Evolutionary conservation across 805 yeast species (phyloP).

Genomic region (Candida taoyuanica): DNA sequence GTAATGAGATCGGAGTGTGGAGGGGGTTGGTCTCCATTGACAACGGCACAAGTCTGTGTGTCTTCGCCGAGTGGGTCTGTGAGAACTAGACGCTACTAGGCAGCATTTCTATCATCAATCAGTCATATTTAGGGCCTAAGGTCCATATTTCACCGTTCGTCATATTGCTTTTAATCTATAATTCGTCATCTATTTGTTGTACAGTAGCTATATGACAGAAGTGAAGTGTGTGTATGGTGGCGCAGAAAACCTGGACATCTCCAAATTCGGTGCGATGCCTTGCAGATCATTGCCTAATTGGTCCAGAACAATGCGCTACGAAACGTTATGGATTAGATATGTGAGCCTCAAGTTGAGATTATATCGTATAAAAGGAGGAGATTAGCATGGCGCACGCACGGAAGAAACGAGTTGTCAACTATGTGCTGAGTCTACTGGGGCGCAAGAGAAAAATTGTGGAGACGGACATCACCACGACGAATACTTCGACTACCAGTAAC

Average conservation of each 20-base stretch:
- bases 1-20: conserved; percentile 78
- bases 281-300: conserved; percentile 2
- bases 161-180: too few species aligned
- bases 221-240: background rate
- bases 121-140: background rate
- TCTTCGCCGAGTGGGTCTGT: conserved; percentile 88
- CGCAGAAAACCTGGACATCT: conserved; percentile 4
- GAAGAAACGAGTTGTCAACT: conserved; percentile 3
- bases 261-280: too few species aligned
- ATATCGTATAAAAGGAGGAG: too few species aligned
- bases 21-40: conserved; percentile 78
- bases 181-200: too few species aligned
- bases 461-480: conserved; percentile 2
- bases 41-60: conserved; percentile 75
- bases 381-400: background rate
- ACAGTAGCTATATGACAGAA: too few species aligned
- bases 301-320: conserved; percentile 3
- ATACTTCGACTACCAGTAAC: background rate
- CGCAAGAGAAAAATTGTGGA: conserved; percentile 2
- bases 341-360: too few species aligned
- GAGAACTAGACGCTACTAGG: too few species aligned
- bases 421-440: conserved; percentile 5
- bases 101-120: background rate
- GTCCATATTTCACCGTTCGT: background rate
- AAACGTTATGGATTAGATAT: too few species aligned